Evolutionary conservation across 768 basidiomycete genomes (phyloP).

Genomic region (Russula olivacea): DNA sequence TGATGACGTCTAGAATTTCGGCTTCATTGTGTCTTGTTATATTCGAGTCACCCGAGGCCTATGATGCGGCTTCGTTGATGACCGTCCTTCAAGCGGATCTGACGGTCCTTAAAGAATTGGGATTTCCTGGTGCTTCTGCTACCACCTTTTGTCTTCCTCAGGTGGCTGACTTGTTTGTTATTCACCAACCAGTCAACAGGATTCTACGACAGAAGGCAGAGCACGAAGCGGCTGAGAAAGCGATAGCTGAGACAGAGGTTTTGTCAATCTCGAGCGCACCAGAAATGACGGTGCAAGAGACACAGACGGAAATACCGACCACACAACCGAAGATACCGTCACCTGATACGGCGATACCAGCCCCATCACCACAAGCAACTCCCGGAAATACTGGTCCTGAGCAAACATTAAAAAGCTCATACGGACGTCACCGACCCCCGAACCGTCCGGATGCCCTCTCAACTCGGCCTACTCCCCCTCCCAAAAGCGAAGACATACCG

Average conservation of each 20-base stretch:
- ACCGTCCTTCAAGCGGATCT: slow-evolving; percentile 94
- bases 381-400: slow-evolving; percentile 18
- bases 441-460: not conserved
- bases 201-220: slow-evolving; percentile 80
- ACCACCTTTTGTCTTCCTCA: slow-evolving; percentile 1
- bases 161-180: slow-evolving; percentile 26
- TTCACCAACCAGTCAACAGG: slow-evolving; percentile 58
- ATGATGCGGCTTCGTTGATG: slow-evolving; percentile 86
- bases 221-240: slow-evolving; percentile 47
- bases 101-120: slow-evolving; percentile 69
- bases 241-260: slow-evolving; percentile 33
- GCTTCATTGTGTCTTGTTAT: slow-evolving; percentile 76
- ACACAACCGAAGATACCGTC: not conserved
- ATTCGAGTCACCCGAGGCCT: slow-evolving; percentile 71
- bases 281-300: slow-evolving; percentile 1
- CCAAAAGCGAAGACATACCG: not conserved
- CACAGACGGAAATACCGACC: slow-evolving; percentile 4
- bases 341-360: not conserved
- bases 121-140: slow-evolving; percentile 64
- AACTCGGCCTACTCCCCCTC: not conserved
- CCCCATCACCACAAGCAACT: not conserved
- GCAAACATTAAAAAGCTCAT: slow-evolving; percentile 3
- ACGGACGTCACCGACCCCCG: slow-evolving; percentile 1
- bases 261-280: slow-evolving; percentile 19
- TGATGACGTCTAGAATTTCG: slow-evolving; percentile 56